Base-by-base conservation (phyloP, 345 rosid genomes). In the Brassica cretica region DNA sequence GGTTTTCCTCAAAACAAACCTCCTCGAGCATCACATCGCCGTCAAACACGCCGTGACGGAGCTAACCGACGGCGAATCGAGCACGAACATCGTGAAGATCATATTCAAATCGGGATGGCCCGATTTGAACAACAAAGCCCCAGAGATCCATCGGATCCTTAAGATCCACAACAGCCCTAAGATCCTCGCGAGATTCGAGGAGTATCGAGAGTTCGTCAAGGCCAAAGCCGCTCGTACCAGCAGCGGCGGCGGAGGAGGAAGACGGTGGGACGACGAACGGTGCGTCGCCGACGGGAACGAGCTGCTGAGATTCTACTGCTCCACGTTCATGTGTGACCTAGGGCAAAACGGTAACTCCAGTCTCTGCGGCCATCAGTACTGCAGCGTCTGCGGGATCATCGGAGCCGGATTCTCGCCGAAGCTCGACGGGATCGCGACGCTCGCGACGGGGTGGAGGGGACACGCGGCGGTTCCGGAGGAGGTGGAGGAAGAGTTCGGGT, bases 241-340 rank as follows among this genome's bases (percentile, higher is more conserved):
- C 81, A 79, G 71, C 19, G 24, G 18, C 82, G 78, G 88, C 8
- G 75, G 64, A 3, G 62, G 68, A n/a, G 81, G 88, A 21, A 33
- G 65, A 18, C 72, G 76, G 44, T 70, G 83, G 83, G 83, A 80
- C 3, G 94, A 93, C 75, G 98, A 88, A 82, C 82, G 98, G n/a
- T 94, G 98, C 76, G 83, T 88, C n/a, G 97, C 93, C 32, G 98
- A 94, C 80, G 98, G 98, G 7, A 94, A 94, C 76, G 98, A 94
- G 85, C 95, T 94, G 2, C n/a, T 94, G 74, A 82, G 98, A 37
- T 94, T 94, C 74, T 84, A 91, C 78, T 94, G 98, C 73, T 88
- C 98, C 16, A 90, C 97, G 14, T 94, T 94, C 60, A 80, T 84
- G 84, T 94, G 98, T 56, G 88, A 89, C 49, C 66, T 94, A 81